These are phyloP conservation scores for Rachicladosporium sp. DNA, from an alignment of 2,329 filamentous ascomycete species.

Conservation along the genomic window DNA sequence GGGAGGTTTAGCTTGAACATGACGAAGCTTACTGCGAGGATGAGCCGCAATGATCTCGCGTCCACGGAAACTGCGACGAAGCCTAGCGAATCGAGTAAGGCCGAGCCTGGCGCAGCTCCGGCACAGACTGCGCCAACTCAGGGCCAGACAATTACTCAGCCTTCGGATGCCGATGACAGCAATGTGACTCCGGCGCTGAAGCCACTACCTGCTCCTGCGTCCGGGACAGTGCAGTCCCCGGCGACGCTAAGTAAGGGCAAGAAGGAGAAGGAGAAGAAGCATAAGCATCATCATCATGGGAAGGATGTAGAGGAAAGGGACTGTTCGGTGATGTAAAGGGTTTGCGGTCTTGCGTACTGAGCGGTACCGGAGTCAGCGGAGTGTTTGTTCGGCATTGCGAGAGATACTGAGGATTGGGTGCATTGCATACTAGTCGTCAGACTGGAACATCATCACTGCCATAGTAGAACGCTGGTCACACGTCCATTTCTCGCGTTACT, in stretches of 20 bases:
- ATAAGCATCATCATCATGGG: conserved; percentile 16
- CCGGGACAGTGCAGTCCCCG: not conserved
- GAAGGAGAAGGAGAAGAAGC: conserved; percentile 19
- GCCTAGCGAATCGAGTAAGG: not conserved
- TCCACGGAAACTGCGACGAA: conserved; percentile 2
- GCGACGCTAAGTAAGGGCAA: conserved; percentile 9
- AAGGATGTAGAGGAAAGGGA: conserved; percentile 28
- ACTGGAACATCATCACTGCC: too few species aligned
- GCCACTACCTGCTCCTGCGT: conserved; percentile 18
- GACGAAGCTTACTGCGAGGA: conserved; percentile 28
- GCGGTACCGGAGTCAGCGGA: too few species aligned
- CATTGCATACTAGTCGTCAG: too few species aligned
- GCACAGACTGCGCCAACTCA: conserved; percentile 1
- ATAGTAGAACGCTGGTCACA: too few species aligned
- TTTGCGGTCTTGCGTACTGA: not conserved
- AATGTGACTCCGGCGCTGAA: conserved; percentile 3
- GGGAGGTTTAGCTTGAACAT: conserved; percentile 28
- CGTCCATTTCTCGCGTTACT: too few species aligned
- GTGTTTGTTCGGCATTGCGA: too few species aligned
- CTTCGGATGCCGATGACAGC: conserved; percentile 2
- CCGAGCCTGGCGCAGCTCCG: not conserved
- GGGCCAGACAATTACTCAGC: conserved; percentile 5
- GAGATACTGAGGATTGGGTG: too few species aligned
- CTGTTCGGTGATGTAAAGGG: conserved; percentile 31
- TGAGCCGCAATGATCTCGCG: conserved; percentile 14